phyloP scores from a whole-genome alignment of 768 basidiomycete species.

The Tylopilus subfusipes region DNA sequence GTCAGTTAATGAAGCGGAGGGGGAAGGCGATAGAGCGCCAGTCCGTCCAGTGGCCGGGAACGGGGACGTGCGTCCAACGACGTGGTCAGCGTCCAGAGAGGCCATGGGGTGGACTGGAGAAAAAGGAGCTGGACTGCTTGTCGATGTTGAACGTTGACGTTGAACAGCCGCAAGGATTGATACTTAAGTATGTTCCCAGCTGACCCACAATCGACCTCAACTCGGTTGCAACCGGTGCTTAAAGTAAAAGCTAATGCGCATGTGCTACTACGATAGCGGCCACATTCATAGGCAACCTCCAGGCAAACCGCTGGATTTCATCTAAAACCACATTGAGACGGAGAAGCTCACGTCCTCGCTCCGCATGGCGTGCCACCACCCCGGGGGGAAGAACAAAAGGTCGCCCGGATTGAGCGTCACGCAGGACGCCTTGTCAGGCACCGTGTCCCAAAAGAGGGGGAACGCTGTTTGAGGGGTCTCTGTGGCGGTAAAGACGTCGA shows the following conservation, averaged over 20 bases:
- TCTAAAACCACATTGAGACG: conserved; percentile 87
- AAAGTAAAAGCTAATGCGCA: conserved; percentile 20
- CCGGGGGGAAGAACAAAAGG: conserved; percentile 82
- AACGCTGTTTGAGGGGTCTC: conserved; percentile 29
- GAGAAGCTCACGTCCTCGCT: conserved; percentile 81
- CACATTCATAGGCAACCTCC: conserved; percentile 14
- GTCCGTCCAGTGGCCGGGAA: conserved; percentile 24
- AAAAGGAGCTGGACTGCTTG: conserved; percentile 14
- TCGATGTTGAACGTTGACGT: conserved; percentile 18
- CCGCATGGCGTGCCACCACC: conserved; percentile 94
- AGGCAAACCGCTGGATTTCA: conserved; percentile 26
- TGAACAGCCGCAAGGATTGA: conserved; percentile 7
- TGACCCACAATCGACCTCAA: conserved; percentile 14
- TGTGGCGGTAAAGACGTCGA: conserved; percentile 65
- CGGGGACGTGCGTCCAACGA: conserved; percentile 27
- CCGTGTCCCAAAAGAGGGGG: conserved; percentile 54
- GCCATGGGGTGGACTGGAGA: conserved; percentile 22
- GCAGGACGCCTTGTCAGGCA: conserved; percentile 56
- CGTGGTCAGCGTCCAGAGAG: conserved; percentile 29
- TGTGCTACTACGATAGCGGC: conserved; percentile 5
- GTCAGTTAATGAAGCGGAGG: conserved; percentile 46
- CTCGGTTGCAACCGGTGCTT: conserved; percentile 30
- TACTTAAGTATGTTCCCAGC: conserved; percentile 26
- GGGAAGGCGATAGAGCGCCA: conserved; percentile 28
- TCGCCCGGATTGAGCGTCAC: conserved; percentile 78